phyloP scores from a whole-genome alignment of 257 asterid genomes.

The Plantago ovata region DNA sequence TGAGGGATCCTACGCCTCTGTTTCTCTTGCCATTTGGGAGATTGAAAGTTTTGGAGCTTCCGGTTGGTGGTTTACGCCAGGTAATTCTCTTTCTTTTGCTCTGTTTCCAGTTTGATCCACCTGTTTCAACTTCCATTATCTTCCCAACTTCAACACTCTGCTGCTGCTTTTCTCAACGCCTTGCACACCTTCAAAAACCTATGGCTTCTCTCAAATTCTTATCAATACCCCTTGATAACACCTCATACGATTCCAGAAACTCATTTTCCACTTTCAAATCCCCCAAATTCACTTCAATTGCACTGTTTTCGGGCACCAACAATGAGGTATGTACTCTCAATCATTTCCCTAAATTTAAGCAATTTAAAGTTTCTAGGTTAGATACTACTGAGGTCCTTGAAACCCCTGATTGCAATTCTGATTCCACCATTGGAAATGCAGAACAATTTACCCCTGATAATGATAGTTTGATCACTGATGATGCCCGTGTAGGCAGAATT shows the following conservation, averaged over 20 bases:
- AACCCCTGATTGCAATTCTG: conserved; percentile 26
- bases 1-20: conserved; percentile 82
- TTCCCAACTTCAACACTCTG: no score
- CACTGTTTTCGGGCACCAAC: conserved; percentile 42
- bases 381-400: conserved; percentile 42
- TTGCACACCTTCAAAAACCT: not conserved
- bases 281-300: conserved; percentile 30
- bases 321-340: conserved; percentile 39
- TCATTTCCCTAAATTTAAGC: conserved; percentile 46
- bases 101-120: conserved; percentile 36
- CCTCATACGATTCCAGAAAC: conserved; percentile 41
- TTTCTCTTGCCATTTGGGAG: conserved; percentile 68
- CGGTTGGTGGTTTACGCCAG: no score
- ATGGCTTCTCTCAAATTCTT: conserved; percentile 70
- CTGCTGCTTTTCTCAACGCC: not conserved
- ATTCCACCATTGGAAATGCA: conserved; percentile 14
- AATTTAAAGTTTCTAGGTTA: conserved; percentile 46
- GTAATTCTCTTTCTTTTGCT: no score
- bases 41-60: conserved; percentile 78
- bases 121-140: conserved; percentile 29
- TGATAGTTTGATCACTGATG: conserved; percentile 29
- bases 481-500: conserved; percentile 25
- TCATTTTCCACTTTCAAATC: conserved; percentile 28
- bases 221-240: conserved; percentile 40
- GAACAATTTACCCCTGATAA: conserved; percentile 27